A percentile compares a stretch with the other conserved stretches of the same genome.
These are phyloP conservation scores for Seiridium cupressi DNA, from an alignment of 2,329 filamentous ascomycete genomes.

Conservation along the genomic window DNA sequence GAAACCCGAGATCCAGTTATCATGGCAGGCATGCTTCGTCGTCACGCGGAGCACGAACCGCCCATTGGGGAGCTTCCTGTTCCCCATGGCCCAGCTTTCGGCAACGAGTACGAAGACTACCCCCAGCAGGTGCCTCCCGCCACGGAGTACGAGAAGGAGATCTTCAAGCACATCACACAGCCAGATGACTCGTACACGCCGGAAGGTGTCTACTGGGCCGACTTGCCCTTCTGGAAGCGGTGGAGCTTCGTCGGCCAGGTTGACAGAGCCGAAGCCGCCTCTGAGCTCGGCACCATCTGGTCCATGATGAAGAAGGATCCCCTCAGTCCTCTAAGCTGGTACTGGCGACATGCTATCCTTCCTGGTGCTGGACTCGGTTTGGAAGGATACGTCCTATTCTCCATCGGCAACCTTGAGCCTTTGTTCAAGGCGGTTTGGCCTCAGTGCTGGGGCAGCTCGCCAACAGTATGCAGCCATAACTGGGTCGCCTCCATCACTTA, in stretches of 20 bases:
- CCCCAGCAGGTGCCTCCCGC: constrained; percentile 36
- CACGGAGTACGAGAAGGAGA: constrained; percentile 51
- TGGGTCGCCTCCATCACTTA: constrained; percentile 88
- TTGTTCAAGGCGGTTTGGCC: constrained; percentile 76
- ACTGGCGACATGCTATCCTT: constrained; percentile 86
- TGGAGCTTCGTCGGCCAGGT: constrained; percentile 73
- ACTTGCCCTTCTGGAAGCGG: constrained; percentile 70
- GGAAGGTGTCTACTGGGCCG: constrained; percentile 90
- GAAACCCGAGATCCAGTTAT: background rate
- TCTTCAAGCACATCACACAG: constrained; percentile 77
- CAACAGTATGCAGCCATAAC: constrained; percentile 66
- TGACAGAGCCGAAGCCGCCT: constrained; percentile 66
- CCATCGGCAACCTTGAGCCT: constrained; percentile 87
- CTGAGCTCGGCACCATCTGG: constrained; percentile 68
- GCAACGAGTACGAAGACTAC: constrained; percentile 47
- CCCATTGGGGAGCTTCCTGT: constrained; percentile 53
- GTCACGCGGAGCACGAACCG: constrained; percentile 38
- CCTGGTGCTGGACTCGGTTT: constrained; percentile 89
- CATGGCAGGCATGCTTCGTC: constrained; percentile 19
- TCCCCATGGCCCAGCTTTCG: constrained; percentile 50
- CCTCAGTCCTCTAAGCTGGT: constrained; percentile 78
- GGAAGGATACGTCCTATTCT: constrained; percentile 96
- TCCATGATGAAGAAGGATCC: constrained; percentile 84
- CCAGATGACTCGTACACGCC: constrained; percentile 85
- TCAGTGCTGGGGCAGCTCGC: constrained; percentile 66